phyloP scores from a whole-genome alignment of 257 asterid genomes.

The Ophiorrhiza pumila region DNA sequence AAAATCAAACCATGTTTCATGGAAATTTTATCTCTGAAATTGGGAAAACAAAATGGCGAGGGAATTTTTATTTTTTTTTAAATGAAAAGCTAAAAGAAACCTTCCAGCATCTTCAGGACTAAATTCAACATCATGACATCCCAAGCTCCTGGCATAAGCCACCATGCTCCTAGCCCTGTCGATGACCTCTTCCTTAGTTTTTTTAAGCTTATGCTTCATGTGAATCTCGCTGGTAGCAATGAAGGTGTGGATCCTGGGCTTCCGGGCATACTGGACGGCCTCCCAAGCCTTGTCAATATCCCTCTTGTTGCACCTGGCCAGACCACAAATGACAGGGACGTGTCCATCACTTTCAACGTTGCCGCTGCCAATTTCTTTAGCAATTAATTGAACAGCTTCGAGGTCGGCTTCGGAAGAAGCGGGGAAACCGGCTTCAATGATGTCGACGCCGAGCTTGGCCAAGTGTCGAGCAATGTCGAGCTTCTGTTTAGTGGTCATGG shows the following conservation, averaged over 20 bases:
- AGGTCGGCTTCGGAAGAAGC: constrained; percentile 92
- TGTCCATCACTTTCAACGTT: no score
- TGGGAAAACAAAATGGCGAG: background rate
- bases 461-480: constrained; percentile 81
- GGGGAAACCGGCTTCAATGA: constrained; percentile 94
- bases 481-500: constrained; percentile 92
- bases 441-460: constrained; percentile 86
- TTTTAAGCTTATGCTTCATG: constrained; percentile 82
- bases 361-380: constrained; percentile 78
- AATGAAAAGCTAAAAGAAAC: constrained; percentile 26
- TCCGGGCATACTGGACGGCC: constrained; percentile 78
- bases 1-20: background rate
- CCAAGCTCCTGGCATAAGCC: constrained; percentile 78
- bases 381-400: constrained; percentile 76
- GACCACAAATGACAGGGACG: constrained; percentile 86
- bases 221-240: constrained; percentile 97
- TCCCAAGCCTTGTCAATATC: constrained; percentile 96
- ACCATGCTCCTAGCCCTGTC: constrained; percentile 93
- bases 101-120: constrained; percentile 99
- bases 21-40: background rate
- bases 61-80: no score
- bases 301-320: constrained; percentile 86
- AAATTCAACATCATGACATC: constrained; percentile 87
- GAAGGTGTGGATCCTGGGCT: constrained; percentile 91
- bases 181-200: constrained; percentile 65